Conservation (phyloP, 768 basidiomycete species). For the Podaxis sp. region DNA sequence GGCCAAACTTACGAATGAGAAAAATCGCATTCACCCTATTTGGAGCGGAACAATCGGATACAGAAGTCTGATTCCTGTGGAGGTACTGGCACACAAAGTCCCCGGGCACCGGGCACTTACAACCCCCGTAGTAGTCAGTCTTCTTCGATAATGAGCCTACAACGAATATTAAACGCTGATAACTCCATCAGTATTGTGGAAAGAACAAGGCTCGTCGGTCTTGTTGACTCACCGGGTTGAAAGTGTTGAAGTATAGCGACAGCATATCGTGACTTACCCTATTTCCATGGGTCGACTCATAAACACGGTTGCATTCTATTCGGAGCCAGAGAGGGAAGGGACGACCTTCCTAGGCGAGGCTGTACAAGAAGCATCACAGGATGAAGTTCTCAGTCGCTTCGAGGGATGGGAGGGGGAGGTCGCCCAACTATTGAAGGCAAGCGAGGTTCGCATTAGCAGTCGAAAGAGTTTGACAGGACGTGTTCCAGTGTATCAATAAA, state of each 20-base stretch:
- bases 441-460: conserved; percentile 13
- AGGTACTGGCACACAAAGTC: conserved; percentile 20
- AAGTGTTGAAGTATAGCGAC: neutral
- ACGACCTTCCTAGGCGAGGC: conserved; percentile 27
- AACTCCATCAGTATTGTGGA: conserved; percentile 22
- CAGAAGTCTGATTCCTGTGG: conserved; percentile 30
- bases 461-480: too few relatives aligned
- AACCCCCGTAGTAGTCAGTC: conserved; percentile 19
- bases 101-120: conserved; percentile 20
- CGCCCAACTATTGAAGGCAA: conserved; percentile 23
- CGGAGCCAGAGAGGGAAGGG: conserved; percentile 23
- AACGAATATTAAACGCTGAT: neutral
- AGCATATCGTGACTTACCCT: conserved; percentile 39
- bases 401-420: conserved; percentile 33
- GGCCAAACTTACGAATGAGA: conserved; percentile 12
- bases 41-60: conserved; percentile 41
- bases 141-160: neutral
- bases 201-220: conserved; percentile 22
- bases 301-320: conserved; percentile 30
- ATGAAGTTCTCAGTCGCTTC: conserved; percentile 27
- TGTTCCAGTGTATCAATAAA: conserved; percentile 24
- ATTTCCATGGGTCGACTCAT: conserved; percentile 29
- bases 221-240: conserved; percentile 4
- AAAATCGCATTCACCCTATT: conserved; percentile 20
- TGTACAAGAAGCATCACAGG: conserved; percentile 22